Conservation (phyloP, 176 grass and related monocot species). For the Eleusine coracana region DNA sequence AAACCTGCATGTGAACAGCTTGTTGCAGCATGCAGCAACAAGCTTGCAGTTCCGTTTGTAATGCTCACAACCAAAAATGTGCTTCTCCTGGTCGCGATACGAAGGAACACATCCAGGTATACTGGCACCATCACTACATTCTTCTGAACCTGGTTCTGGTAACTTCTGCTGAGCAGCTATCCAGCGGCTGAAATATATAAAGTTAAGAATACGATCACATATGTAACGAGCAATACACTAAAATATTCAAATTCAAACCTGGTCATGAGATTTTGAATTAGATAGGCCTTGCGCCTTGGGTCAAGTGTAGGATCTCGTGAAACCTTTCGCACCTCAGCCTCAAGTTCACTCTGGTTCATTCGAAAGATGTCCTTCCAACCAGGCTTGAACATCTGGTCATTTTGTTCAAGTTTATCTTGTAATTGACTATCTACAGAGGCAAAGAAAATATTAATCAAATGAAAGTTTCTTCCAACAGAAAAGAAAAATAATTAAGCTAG, state of each 20-base stretch:
- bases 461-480: not conserved
- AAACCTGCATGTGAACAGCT: slow-evolving; percentile 95
- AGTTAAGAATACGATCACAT: slow-evolving; percentile 37
- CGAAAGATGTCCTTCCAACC: slow-evolving; percentile 99
- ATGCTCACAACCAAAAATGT: slow-evolving; percentile 94
- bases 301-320: slow-evolving; percentile 93
- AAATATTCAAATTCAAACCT: slow-evolving; percentile 63
- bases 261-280: slow-evolving; percentile 99
- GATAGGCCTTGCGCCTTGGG: slow-evolving; percentile 95
- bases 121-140: slow-evolving; percentile 47
- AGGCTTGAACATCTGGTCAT: slow-evolving; percentile 95
- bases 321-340: slow-evolving; percentile 97
- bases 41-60: slow-evolving; percentile 99
- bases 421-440: slow-evolving; percentile 48
- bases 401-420: slow-evolving; percentile 79
- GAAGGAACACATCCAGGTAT: slow-evolving; percentile 81
- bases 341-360: slow-evolving; percentile 98
- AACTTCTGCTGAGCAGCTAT: slow-evolving; percentile 99
- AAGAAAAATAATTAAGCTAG: slow-evolving; percentile 15
- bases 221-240: slow-evolving; percentile 14
- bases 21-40: slow-evolving; percentile 91
- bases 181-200: slow-evolving; percentile 73
- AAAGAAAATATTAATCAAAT: slow-evolving; percentile 34
- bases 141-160: slow-evolving; percentile 63
- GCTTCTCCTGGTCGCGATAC: slow-evolving; percentile 67